These are phyloP conservation scores for Trypanosoma brucei DNA, from an alignment of 208 protist genomes.

Conservation along the genomic window DNA sequence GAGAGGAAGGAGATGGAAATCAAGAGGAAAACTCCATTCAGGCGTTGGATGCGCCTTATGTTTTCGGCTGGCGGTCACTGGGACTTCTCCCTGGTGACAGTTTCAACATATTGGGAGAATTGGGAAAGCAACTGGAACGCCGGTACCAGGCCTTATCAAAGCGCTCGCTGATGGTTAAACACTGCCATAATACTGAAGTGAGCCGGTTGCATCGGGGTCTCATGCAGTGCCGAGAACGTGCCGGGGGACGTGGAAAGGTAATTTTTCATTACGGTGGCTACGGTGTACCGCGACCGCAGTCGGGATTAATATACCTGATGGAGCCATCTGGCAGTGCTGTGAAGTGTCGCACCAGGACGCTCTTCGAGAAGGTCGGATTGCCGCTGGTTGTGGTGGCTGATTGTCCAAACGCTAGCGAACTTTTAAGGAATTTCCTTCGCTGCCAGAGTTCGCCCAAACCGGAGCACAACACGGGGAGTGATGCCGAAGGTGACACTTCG, in stretches of 20 bases:
- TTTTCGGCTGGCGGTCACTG: constrained; percentile 76
- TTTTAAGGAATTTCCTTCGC: constrained; percentile 58
- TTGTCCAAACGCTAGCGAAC: constrained; percentile 62
- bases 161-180: constrained; percentile 42
- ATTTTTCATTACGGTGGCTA: constrained; percentile 81
- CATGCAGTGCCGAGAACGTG: constrained; percentile 56
- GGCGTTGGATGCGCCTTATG: constrained; percentile 16
- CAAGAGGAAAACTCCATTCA: constrained; percentile 5
- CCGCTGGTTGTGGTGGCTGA: constrained; percentile 84
- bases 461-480: not conserved
- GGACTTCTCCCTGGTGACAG: constrained; percentile 56
- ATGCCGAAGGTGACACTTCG: not conserved
- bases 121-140: constrained; percentile 54
- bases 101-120: constrained; percentile 41
- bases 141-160: constrained; percentile 72
- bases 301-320: constrained; percentile 47
- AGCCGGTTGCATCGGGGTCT: constrained; percentile 55
- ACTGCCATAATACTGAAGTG: constrained; percentile 50
- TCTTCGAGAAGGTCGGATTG: constrained; percentile 53
- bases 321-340: constrained; percentile 19
- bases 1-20: constrained; percentile 30
- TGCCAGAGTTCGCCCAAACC: constrained; percentile 14
- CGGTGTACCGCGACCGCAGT: constrained; percentile 51
- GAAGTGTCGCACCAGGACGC: constrained; percentile 43
- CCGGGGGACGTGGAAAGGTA: constrained; percentile 52